A percentile compares a stretch with the other conserved stretches of the same genome.
Evolutionary conservation across 2,329 filamentous ascomycete genomes (phyloP).

Genomic region (Fusarium dimerum): DNA sequence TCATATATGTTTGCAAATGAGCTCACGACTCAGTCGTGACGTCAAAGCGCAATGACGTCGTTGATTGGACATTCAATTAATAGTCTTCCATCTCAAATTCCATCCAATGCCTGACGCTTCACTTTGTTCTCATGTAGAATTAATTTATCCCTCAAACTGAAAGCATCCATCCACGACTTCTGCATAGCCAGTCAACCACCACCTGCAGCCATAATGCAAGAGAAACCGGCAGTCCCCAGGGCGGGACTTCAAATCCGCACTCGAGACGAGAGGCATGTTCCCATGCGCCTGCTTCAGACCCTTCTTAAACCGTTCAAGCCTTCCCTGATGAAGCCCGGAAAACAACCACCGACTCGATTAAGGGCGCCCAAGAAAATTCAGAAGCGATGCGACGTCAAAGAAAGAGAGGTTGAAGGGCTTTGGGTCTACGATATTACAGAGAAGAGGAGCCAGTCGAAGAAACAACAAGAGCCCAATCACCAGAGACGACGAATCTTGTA

Average conservation of each 20-base stretch:
- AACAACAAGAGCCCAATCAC: constrained; percentile 13
- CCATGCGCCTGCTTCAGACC: constrained; percentile 11
- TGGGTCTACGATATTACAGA: constrained; percentile 29
- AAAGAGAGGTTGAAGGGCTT: constrained; percentile 20
- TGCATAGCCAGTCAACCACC: too few species aligned
- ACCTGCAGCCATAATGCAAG: too few species aligned
- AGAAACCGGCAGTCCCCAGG: background rate
- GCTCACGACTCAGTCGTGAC: too few species aligned
- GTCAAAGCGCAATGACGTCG: too few species aligned
- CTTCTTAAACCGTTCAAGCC: constrained; percentile 19
- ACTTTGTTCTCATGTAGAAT: too few species aligned
- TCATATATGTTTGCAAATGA: too few species aligned
- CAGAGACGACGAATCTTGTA: constrained; percentile 45
- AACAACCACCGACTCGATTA: constrained; percentile 11
- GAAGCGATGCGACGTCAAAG: constrained; percentile 19
- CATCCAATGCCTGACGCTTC: too few species aligned
- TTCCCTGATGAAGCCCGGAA: constrained; percentile 2
- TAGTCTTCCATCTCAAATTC: too few species aligned
- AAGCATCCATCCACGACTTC: too few species aligned
- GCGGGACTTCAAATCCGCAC: constrained; percentile 8
- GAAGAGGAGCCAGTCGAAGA: background rate
- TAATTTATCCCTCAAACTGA: too few species aligned
- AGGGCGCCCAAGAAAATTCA: constrained; percentile 5
- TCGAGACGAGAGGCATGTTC: constrained; percentile 7
- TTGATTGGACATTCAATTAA: too few species aligned